Base-by-base conservation (phyloP, 257 asterid genomes). In the Paraleonurus japonicus region DNA sequence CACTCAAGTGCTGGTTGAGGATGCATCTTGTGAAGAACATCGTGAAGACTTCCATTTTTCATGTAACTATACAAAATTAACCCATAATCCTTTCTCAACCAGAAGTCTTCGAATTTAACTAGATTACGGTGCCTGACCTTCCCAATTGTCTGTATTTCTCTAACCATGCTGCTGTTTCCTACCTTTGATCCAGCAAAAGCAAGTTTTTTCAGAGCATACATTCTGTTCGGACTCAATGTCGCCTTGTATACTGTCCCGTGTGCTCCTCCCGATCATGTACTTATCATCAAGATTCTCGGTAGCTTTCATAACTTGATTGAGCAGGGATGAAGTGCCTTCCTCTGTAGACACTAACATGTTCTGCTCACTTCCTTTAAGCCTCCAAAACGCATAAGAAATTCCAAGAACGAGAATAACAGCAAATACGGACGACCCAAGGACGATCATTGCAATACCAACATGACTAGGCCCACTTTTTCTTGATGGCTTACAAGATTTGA, bases 71-170 rank as follows among this genome's bases (percentile, higher is more conserved):
- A 91, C 81, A 89, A 66, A 39, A 91, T 80, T 65, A 91, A 67
- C 23, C 97, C 97, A 22, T 81, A 80, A n/a, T 89, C 91, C 73
- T 82, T 86, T 69, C 95, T 81, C 84, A 87, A 75, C 97, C 97
- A 91, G 62, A 89, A 91, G 22, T 81, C 95, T 71, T 83, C 90
- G 37, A 91, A 66, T 64, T 48, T 89, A 59, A 89, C 83, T 55
- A 91, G 86, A 78, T 91, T 91, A 22, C 97, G 89, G 82, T 91
- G 96, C 71, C 87, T 87, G 43, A 91, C 88, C 69, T 84, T 89
- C 39, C 97, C 97, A 71, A 89, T 72, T 3, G 96, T 91, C 83
- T 87, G 81, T 65, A 89, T 81, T 78, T 91, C 97, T 68, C 90
- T 54, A 20, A 84, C 77, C 95, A 91, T 87, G 69, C 95, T 87